These are phyloP conservation scores for Tulasnella sp. DNA, from an alignment of 768 basidiomycete species.

Conservation along the genomic window DNA sequence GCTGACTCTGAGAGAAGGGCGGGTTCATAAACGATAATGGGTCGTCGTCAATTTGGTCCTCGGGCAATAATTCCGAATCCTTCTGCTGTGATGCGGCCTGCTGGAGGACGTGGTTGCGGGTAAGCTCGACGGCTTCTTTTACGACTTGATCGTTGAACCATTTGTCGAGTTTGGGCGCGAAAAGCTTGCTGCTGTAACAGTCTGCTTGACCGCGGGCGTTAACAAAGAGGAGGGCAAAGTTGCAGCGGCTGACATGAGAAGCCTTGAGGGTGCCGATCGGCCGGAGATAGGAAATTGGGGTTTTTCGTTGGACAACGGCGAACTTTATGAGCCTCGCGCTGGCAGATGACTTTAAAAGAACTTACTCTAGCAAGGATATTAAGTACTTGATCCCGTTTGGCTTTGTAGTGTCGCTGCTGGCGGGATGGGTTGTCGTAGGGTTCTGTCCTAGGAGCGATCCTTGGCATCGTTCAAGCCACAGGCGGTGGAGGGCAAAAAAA, in stretches of 20 bases:
- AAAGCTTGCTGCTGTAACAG: conserved; percentile 38
- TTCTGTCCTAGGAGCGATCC: conserved; percentile 39
- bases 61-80: background rate
- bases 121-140: conserved; percentile 23
- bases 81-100: background rate
- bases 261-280: conserved; percentile 33
- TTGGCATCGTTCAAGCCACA: conserved; percentile 34
- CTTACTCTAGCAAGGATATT: conserved; percentile 13
- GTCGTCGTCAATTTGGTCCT: conserved; percentile 13
- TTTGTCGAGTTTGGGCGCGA: conserved; percentile 32
- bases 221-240: conserved; percentile 41
- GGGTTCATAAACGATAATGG: background rate
- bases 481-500: conserved; percentile 6
- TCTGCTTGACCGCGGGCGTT: conserved; percentile 39
- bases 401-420: conserved; percentile 40
- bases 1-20: background rate
- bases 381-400: conserved; percentile 34
- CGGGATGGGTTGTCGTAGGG: conserved; percentile 38
- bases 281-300: background rate
- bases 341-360: background rate
- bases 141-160: conserved; percentile 30
- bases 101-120: background rate
- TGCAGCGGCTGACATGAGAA: conserved; percentile 39
- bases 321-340: background rate
- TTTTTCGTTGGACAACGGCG: background rate